A percentile compares a stretch with the other conserved stretches of the same genome.
phyloP scores from a whole-genome alignment of 768 basidiomycete species.

The Nevesoporus exiguus region DNA sequence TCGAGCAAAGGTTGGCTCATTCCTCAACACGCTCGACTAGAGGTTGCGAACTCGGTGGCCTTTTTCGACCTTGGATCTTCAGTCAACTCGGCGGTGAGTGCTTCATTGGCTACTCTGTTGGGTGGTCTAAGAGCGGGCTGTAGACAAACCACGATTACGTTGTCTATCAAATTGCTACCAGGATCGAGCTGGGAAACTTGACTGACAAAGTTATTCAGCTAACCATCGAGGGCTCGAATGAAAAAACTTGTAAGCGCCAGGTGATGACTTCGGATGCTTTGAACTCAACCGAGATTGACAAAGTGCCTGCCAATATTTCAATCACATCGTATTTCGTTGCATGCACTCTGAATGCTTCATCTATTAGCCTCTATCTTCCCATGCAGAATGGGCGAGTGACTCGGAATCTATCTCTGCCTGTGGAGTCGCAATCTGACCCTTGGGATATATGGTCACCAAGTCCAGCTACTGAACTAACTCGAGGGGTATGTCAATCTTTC shows the following conservation, averaged over 20 bases:
- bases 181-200: not conserved
- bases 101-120: not conserved
- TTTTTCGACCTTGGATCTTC: not conserved
- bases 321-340: slow-evolving; percentile 1
- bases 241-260: too few species aligned
- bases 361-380: not conserved
- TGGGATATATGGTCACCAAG: slow-evolving; percentile 9
- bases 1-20: too few species aligned
- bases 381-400: not conserved
- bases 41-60: not conserved
- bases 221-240: not conserved
- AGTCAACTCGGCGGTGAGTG: not conserved
- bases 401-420: not conserved
- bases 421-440: not conserved
- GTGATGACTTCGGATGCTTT: too few species aligned
- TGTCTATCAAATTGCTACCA: not conserved
- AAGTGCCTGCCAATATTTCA: not conserved
- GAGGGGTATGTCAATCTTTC: not conserved
- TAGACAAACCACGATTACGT: not conserved
- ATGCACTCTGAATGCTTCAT: not conserved
- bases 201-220: not conserved
- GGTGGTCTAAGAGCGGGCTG: too few species aligned
- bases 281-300: not conserved
- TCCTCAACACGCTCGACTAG: not conserved
- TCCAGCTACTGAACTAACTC: not conserved